Evolutionary conservation across 257 asterid species (phyloP), one percentile per base, ranked within the genome.

Genomic region (Voacanga thouarsii): DNA sequence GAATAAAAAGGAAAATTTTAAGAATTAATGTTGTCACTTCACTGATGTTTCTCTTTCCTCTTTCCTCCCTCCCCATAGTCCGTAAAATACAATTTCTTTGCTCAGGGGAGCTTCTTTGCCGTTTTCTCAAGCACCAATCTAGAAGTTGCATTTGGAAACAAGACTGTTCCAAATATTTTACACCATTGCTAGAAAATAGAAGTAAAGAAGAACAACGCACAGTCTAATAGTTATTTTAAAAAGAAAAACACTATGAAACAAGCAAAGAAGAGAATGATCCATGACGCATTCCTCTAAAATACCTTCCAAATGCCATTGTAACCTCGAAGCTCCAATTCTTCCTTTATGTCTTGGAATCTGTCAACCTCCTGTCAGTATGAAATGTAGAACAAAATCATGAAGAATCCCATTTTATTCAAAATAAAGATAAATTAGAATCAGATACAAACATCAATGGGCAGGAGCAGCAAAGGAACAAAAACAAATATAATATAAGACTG

Each of bases 271-370:
- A 43, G 39, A 68, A 63, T 26, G 51, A 21, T 41, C 14, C 23
- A 16, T 68, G 53, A 8, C 53, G 19, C 28, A 37, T 18, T 39
- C 51, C 47, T 78, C 71, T 55, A 69, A 73, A 56, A 79, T 82
- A 95, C 99, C 98, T 93, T 93, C 99, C 97, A 95, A 82, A 95
- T 88, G 85, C 99, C 98, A 85, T 15, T 85, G 87, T 95, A 95
- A 76, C 97, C 99, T 41, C 87, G 92, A 74, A 83, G 88, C 80
- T 79, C 89, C 82, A 95, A 75, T 79, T 90, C 97, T 79, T 86
- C 89, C 89, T 85, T 90, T 61, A 95, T 72, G 84, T 95, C 99
- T 76, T 88, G 90, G 78, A 95, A 95, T 86, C 91, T 91, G 83
- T 95, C 99, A 78, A 95, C 97, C 89, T 95, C 99, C 99, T 95